Conservation (phyloP, 2,329 filamentous ascomycete species). For the Trichoderma cornu-damae region DNA sequence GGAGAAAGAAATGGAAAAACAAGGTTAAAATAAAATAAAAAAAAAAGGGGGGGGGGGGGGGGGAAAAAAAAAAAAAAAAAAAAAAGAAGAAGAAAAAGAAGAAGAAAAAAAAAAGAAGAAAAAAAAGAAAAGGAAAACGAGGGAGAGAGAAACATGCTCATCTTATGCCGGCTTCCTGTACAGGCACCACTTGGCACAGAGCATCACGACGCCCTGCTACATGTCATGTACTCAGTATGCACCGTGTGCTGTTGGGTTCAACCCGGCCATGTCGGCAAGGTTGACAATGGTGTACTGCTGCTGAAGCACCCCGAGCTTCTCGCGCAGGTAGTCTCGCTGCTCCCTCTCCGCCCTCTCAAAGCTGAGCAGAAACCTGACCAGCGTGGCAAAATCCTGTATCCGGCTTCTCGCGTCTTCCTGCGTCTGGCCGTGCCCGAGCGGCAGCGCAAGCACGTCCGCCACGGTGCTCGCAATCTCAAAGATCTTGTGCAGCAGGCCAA, state of each 20-base stretch:
- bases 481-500: constrained; percentile 53
- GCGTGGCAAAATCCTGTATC: constrained; percentile 50
- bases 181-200: neutral
- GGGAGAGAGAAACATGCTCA: neutral
- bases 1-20: too few relatives aligned
- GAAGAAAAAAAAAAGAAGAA: neutral
- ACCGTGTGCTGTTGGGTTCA: constrained; percentile 22
- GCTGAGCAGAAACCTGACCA: constrained; percentile 46
- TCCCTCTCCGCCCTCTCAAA: constrained; percentile 45
- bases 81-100: neutral
- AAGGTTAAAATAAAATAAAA: too few relatives aligned
- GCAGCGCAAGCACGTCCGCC: constrained; percentile 52
- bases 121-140: neutral
- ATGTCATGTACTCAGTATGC: neutral
- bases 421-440: constrained; percentile 35
- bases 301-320: constrained; percentile 36
- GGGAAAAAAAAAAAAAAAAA: neutral
- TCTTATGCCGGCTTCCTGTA: neutral
- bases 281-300: constrained; percentile 30
- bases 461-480: constrained; percentile 58
- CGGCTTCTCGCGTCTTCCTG: constrained; percentile 43
- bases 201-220: neutral
- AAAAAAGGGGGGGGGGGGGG: neutral
- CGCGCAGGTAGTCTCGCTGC: constrained; percentile 38
- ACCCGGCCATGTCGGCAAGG: constrained; percentile 26